Conservation (phyloP, 805 yeast species). For the Zygotorulaspora sp. region DNA sequence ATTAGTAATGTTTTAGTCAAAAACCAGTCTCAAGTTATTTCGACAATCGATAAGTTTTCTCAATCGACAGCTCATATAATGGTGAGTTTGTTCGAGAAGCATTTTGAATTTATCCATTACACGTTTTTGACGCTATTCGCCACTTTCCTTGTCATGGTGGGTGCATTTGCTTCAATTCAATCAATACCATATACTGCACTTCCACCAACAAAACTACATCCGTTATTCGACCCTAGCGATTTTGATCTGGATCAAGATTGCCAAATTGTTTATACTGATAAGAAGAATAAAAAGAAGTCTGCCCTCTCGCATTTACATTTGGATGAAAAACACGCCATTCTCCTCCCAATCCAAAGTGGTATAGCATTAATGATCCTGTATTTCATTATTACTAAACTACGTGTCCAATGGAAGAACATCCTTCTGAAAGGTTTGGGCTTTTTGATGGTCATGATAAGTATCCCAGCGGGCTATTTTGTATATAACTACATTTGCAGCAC, state of each 20-base stretch:
- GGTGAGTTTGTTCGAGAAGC: slow-evolving; percentile 6
- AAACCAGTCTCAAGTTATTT: slow-evolving; percentile 5
- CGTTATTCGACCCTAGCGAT: slow-evolving; percentile 42
- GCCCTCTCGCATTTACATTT: slow-evolving; percentile 8
- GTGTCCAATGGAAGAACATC: slow-evolving; percentile 27
- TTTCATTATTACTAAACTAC: slow-evolving; percentile 16
- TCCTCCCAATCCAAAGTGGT: slow-evolving; percentile 46
- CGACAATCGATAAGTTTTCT: slow-evolving; percentile 6
- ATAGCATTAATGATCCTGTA: slow-evolving; percentile 15
- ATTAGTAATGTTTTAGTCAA: slow-evolving; percentile 5
- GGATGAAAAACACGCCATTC: slow-evolving; percentile 34
- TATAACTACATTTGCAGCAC: slow-evolving; percentile 29
- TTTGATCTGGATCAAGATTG: slow-evolving; percentile 29
- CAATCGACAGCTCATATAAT: slow-evolving; percentile 8
- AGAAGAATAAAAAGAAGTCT: slow-evolving; percentile 11
- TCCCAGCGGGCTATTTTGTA: slow-evolving; percentile 35
- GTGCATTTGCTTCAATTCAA: slow-evolving; percentile 36
- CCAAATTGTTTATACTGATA: slow-evolving; percentile 18
- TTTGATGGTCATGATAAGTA: slow-evolving; percentile 36
- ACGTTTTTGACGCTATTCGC: slow-evolving; percentile 7
- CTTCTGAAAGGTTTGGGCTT: slow-evolving; percentile 35
- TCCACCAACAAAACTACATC: slow-evolving; percentile 37
- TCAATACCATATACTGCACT: slow-evolving; percentile 29
- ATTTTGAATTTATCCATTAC: slow-evolving; percentile 6
- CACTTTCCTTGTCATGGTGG: slow-evolving; percentile 32